Conservation (phyloP, 352 stramenopile genomes). For the Phytophthora litchii region DNA sequence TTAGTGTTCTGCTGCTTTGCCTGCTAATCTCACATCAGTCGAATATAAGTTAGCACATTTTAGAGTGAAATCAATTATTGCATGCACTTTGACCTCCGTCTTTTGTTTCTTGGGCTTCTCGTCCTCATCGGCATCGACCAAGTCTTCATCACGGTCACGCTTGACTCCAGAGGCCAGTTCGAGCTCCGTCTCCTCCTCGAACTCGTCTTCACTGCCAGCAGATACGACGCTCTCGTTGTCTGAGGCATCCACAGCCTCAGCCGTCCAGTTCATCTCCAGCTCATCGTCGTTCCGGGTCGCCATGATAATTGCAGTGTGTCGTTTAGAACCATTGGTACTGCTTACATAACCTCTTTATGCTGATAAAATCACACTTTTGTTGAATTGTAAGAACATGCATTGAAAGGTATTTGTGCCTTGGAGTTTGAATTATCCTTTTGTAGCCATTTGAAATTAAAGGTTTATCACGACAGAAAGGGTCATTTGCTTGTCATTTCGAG, state of each 20-base stretch:
- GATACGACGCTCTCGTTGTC: slow-evolving; percentile 64
- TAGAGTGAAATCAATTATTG: not conserved
- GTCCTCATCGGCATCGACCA: slow-evolving; percentile 14
- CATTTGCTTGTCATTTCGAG: not conserved
- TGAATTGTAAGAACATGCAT: too few relatives aligned
- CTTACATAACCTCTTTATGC: too few relatives aligned
- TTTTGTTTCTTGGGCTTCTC: slow-evolving; percentile 65
- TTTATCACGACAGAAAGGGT: not conserved
- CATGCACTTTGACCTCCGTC: slow-evolving; percentile 12
- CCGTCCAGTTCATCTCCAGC: slow-evolving; percentile 70
- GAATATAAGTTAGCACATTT: not conserved
- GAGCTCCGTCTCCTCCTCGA: slow-evolving; percentile 74
- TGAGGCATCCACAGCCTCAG: slow-evolving; percentile 41
- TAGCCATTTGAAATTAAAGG: not conserved
- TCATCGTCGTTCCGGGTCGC: slow-evolving; percentile 56
- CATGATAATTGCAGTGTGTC: slow-evolving; percentile 5
- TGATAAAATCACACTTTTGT: too few relatives aligned
- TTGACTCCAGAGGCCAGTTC: slow-evolving; percentile 53
- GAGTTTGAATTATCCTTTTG: too few relatives aligned
- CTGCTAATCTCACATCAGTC: slow-evolving; percentile 2
- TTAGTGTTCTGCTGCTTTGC: slow-evolving; percentile 54
- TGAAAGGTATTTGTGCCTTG: too few relatives aligned
- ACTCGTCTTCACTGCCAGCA: slow-evolving; percentile 79
- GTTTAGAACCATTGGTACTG: too few relatives aligned
- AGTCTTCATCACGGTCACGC: slow-evolving; percentile 45